Base-by-base conservation (phyloP, 169 alveolate genomes). In the Plasmodium yoelii region DNA sequence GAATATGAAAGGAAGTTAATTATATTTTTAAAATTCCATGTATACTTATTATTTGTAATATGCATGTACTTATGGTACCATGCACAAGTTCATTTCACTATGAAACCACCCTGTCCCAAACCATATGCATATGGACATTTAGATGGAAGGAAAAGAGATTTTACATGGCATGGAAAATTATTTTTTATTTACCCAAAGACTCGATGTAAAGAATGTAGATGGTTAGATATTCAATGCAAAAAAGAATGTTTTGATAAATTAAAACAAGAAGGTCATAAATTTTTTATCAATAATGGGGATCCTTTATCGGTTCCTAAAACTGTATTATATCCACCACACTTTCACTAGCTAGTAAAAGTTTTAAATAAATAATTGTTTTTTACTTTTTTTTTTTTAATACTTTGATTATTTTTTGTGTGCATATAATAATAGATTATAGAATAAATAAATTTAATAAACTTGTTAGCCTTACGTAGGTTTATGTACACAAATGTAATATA, bases 171-270 rank as follows among this genome's bases (percentile, higher is more conserved):
- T 64, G 96, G 96, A 26, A 93, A 95, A 56, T 44, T 93, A 60
- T 88, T 89, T 68, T 86, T 93, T 77, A 93, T 93, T 39, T 90
- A 91, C 67, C 97, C 97, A 42, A 94, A 94, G 80, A 96, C 92
- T 12, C 90, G 97, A 19, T 95, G 97, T 92, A 95, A 94, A 69
- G 96, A 94, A 63, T 95, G 97, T 82, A 74, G 97, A 6, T 95
- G 96, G 96, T 70, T 95, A 44, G 97, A 95, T 56, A 71, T 94
- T 56, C 95, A 94, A 61, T 95, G 97, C 65, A 95, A 95, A 80
- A 94, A 93, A 86, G 87, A 77, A 24, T 95, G 97, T 74, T 95
- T 90, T 87, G 95, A 95, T 65, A 74, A 73, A 72, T 88, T 95
- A 46, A 89, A 93, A 63, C 90, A 86, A 28, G 96, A 94, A 72